These are phyloP conservation scores for Aphanomyces stellatus DNA, from an alignment of 352 stramenopile genomes.

Conservation along the genomic window DNA sequence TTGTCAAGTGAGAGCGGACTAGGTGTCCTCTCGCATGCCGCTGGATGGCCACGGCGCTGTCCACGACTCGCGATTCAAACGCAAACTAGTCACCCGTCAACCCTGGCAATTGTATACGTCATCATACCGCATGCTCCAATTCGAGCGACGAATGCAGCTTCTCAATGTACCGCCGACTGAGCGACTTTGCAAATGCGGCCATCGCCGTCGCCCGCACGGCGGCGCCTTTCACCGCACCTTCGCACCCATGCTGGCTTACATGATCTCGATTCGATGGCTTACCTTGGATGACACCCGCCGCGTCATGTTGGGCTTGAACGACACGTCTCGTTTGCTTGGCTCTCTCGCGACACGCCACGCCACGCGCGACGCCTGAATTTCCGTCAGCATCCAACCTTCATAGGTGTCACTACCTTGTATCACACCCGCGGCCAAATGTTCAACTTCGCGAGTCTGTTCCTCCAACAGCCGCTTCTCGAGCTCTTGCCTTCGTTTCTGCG, in stretches of 20 bases:
- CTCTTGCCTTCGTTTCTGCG: not conserved
- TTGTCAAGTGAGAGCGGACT: too few relatives aligned
- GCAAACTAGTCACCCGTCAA: not conserved
- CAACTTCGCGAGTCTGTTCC: not conserved
- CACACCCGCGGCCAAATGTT: slow-evolving; percentile 3
- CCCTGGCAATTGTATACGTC: slow-evolving; percentile 6
- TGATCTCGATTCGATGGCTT: not conserved
- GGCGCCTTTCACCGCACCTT: slow-evolving; percentile 18
- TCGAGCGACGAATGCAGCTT: slow-evolving; percentile 39
- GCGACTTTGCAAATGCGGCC: slow-evolving; percentile 24
- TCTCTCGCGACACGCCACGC: too few relatives aligned
- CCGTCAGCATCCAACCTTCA: not conserved
- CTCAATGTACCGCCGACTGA: slow-evolving; percentile 61
- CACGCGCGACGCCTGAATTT: not conserved
- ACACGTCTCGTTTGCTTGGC: too few relatives aligned
- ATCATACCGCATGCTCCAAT: slow-evolving; percentile 33
- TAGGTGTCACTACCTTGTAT: slow-evolving; percentile 2
- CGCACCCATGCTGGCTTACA: not conserved
- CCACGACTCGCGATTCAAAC: not conserved
- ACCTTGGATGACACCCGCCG: slow-evolving; percentile 14
- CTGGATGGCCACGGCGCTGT: not conserved
- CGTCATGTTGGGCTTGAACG: not conserved
- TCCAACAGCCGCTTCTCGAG: not conserved
- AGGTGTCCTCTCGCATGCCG: not conserved
- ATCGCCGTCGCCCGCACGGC: slow-evolving; percentile 23